These are phyloP conservation scores for Lactarius pseudohatsudake DNA, from an alignment of 768 basidiomycete species.

Conservation along the genomic window DNA sequence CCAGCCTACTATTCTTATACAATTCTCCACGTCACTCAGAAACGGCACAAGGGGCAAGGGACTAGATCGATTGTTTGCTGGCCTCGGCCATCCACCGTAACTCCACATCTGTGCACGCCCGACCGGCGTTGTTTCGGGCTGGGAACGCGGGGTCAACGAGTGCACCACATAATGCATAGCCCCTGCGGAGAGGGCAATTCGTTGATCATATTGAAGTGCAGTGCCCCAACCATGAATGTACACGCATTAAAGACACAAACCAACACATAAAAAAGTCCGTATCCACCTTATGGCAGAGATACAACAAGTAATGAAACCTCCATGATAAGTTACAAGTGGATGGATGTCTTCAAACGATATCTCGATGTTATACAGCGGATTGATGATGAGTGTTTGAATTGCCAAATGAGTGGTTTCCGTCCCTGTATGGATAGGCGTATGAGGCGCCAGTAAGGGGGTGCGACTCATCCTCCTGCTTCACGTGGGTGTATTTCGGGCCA, in stretches of 20 bases:
- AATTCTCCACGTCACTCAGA: not conserved
- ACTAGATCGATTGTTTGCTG: not conserved
- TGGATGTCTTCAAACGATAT: not conserved
- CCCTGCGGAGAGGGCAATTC: not conserved
- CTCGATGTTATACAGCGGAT: not conserved
- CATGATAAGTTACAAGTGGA: not conserved
- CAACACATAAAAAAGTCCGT: not conserved
- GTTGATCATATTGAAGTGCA: not conserved
- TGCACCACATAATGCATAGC: no score
- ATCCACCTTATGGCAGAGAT: not conserved
- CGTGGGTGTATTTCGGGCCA: conserved; percentile 13
- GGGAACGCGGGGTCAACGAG: no score
- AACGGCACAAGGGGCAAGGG: not conserved
- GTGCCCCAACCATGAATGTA: not conserved
- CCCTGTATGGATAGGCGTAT: conserved; percentile 21
- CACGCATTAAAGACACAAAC: not conserved
- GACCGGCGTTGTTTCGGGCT: not conserved
- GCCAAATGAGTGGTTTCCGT: conserved; percentile 14
- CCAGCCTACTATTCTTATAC: no score
- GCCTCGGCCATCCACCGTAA: no score
- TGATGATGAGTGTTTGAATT: not conserved
- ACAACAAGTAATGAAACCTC: not conserved
- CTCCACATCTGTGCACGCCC: not conserved
- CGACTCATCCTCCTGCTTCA: conserved; percentile 3
- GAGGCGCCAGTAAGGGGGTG: conserved; percentile 6